Conservation (phyloP, 2,329 filamentous ascomycete species). For the Plenodomus biglobosus region DNA sequence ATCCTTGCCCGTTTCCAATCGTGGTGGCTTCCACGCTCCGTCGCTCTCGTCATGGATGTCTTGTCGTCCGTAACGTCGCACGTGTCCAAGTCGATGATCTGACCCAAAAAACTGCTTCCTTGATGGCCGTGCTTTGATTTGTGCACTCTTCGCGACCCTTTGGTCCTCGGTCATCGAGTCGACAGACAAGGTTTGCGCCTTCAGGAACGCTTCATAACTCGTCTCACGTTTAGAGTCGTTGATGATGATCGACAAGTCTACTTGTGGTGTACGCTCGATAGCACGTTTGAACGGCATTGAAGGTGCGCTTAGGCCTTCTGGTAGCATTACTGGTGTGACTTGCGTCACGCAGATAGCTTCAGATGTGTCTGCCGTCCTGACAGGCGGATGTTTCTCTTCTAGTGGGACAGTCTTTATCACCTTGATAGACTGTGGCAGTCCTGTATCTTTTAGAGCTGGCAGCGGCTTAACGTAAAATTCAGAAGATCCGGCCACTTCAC, state of each 20-base stretch:
- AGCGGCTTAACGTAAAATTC: background rate
- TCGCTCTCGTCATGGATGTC: slow-evolving; percentile 24
- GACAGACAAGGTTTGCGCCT: slow-evolving; percentile 5
- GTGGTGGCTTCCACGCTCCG: slow-evolving; percentile 11
- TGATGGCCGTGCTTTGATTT: slow-evolving; percentile 36
- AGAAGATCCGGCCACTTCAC: background rate
- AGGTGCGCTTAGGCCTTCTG: background rate
- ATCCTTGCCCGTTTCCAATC: background rate
- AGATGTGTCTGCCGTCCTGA: background rate
- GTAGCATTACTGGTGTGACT: background rate
- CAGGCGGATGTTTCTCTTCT: background rate
- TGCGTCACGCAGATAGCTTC: background rate
- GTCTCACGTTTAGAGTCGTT: slow-evolving; percentile 2
- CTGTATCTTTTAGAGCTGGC: background rate
- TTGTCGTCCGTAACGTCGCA: slow-evolving; percentile 8
- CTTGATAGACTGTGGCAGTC: background rate
- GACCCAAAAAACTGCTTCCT: slow-evolving; percentile 37
- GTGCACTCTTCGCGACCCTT: slow-evolving; percentile 22
- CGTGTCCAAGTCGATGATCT: slow-evolving; percentile 18
- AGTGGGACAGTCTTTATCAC: background rate
- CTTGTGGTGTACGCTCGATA: background rate
- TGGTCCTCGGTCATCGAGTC: slow-evolving; percentile 24
- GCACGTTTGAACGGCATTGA: slow-evolving; percentile 9
- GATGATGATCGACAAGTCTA: background rate
- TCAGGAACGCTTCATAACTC: slow-evolving; percentile 8